Evolutionary conservation across 345 rosid genomes (phyloP).

Genomic region (Eucalyptus decipiens): DNA sequence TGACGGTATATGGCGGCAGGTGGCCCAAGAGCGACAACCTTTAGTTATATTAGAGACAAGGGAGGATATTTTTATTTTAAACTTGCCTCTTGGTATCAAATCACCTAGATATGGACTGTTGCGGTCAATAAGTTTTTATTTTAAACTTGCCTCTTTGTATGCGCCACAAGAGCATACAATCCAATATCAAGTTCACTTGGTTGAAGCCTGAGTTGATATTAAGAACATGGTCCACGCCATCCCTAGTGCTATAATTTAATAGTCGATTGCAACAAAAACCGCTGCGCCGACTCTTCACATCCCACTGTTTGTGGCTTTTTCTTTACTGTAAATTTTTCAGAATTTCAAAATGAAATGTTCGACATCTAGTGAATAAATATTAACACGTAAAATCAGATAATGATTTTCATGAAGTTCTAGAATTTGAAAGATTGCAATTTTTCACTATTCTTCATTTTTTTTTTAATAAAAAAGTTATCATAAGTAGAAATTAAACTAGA

Average conservation of each 20-base stretch:
- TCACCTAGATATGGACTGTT: not conserved
- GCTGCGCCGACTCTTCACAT: not conserved
- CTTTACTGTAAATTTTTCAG: not conserved
- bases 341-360: not conserved
- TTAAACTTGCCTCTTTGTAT: not conserved
- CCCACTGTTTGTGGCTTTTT: not conserved
- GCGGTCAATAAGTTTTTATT: not conserved
- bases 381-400: not conserved
- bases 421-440: not conserved
- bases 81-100: not conserved
- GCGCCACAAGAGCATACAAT: not conserved
- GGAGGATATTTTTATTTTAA: not conserved
- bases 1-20: accelerated
- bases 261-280: not conserved
- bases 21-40: not conserved
- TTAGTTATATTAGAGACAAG: not conserved
- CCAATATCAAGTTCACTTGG: not conserved
- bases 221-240: not conserved
- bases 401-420: not conserved
- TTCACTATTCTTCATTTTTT: not conserved
- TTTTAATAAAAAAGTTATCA: not conserved
- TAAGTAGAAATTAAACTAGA: not conserved
- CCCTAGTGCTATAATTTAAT: not conserved
- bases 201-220: not conserved
- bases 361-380: not conserved